Base-by-base conservation (phyloP, 2,329 filamentous ascomycete species). In the Hymenoscyphus fraxineus region DNA sequence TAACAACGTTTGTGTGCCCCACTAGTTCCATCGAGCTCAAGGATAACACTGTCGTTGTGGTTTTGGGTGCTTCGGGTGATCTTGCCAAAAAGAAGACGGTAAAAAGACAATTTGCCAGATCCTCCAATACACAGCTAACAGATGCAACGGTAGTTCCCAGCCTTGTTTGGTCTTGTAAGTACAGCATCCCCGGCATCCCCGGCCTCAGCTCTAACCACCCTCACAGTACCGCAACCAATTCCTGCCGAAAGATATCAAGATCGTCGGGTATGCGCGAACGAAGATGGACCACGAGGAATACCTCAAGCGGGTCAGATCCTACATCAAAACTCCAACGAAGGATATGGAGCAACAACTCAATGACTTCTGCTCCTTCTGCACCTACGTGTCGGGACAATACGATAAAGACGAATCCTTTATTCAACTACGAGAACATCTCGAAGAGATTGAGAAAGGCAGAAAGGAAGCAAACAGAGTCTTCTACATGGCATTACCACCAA, bases 11-110 rank as follows among this genome's bases (percentile, higher is more conserved):
- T 66, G 70, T 64, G 61, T 66, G 65, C 65, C 70, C 70, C 65
- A 71, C 78, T 61, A 96, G 92, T 77, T 88, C 87, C 75, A 85
- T 96, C 80, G 95, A 99, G 87, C 89, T 99, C 76, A 99, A 97
- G 85, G 92, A 98, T 77, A 96, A 99, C 85, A 99, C 95, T 70
- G 87, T 93, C 77, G 96, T 99, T 75, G 86, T 99, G 75, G 95
- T 99, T 74, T 88, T 99, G 72, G 95, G 95, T 75, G 95, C 95
- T 70, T 99, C 95, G 61, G 95, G 95, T 75, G 95, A 99, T 84
- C 82, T 99, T 72, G 95, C 95, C 60, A 99, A 99, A 86, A 99
- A 99, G 89, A 99, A 99, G 89, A 99, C 95, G 57, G 93, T 96
- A 87, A 78, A 68, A 60, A 31, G 32, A 27, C 32, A 51, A 61